Base-by-base conservation (phyloP, 345 rosid species). In the Euphorbia lathyris region DNA sequence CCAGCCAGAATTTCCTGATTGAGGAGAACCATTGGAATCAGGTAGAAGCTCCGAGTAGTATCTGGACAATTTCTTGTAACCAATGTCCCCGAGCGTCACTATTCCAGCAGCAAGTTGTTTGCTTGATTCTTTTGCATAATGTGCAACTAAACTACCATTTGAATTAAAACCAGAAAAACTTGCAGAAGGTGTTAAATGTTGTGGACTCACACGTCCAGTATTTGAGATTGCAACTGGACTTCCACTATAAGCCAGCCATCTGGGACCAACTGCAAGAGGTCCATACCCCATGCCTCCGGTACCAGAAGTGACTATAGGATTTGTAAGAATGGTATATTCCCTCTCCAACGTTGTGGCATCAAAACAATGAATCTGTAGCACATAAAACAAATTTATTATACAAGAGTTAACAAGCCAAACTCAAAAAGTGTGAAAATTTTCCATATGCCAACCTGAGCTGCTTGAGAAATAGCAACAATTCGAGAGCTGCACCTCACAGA, bases 191-290 rank as follows among this genome's bases (percentile, higher is more conserved):
- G 84, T 76, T 63, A 91, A 67, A 78, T 85, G 84, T 55, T 95
- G 90, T 19, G 97, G 88, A 65, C 80, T 86, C 43, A 87, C 85
- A 66, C 81, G 81, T 30, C 86, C 83, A 17, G 86, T 67, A 74
- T 79, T 80, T 42, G 91, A 79, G 45, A 69, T 76, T 32, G 67
- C 73, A 71, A 87, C 86, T 32, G 91, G 88, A 78, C 77, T 87
- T 72, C 93, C 97, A 60, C 96, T 90, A 56, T 91, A 95, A 59
- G 99, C 97, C 80, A 95, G 78, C 99, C 97, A 95, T 72, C 99
- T 82, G 48, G 93, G 87, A 71, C 97, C 97, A 77, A 95, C 96
- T 0, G 97, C 99, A 70, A 95, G 88, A 66, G 99, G 97, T 29
- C 99, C 97, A 70, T 83, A 88, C 68, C 97, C 99, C 74, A 83